Evolutionary conservation across 805 yeast genomes (phyloP).

Genomic region (Candida endomychidarum): DNA sequence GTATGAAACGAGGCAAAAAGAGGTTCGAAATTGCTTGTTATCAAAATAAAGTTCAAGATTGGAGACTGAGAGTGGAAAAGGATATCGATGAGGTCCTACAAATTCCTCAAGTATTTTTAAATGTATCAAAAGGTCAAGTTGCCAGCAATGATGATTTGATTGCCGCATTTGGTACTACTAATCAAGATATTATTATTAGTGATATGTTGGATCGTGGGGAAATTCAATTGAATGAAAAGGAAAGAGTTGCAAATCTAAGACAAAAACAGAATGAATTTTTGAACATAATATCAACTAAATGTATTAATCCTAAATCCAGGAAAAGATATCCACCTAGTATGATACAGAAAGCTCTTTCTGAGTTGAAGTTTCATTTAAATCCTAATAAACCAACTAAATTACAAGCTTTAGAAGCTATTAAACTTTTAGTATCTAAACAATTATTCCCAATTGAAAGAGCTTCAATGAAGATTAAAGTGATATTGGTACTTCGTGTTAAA

Average conservation of each 20-base stretch:
- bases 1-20: constrained; percentile 87
- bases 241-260: constrained; percentile 70
- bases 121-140: constrained; percentile 91
- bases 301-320: constrained; percentile 85
- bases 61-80: constrained; percentile 83
- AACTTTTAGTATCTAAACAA: constrained; percentile 70
- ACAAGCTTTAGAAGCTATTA: constrained; percentile 92
- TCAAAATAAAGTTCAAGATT: constrained; percentile 95
- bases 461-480: constrained; percentile 80
- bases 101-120: constrained; percentile 89
- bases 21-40: constrained; percentile 95
- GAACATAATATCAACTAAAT: constrained; percentile 80
- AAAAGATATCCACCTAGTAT: constrained; percentile 94
- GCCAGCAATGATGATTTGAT: constrained; percentile 84
- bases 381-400: constrained; percentile 75
- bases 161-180: constrained; percentile 71
- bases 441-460: constrained; percentile 93
- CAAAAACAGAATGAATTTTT: constrained; percentile 81
- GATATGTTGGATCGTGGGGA: constrained; percentile 91
- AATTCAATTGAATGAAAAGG: constrained; percentile 91
- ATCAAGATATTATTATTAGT: constrained; percentile 68
- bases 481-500: constrained; percentile 54
- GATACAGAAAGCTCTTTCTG: constrained; percentile 81
- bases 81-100: constrained; percentile 95
- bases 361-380: constrained; percentile 75